phyloP scores from a whole-genome alignment of 1,139 yeast species.

The Hansenula anomala region DNA sequence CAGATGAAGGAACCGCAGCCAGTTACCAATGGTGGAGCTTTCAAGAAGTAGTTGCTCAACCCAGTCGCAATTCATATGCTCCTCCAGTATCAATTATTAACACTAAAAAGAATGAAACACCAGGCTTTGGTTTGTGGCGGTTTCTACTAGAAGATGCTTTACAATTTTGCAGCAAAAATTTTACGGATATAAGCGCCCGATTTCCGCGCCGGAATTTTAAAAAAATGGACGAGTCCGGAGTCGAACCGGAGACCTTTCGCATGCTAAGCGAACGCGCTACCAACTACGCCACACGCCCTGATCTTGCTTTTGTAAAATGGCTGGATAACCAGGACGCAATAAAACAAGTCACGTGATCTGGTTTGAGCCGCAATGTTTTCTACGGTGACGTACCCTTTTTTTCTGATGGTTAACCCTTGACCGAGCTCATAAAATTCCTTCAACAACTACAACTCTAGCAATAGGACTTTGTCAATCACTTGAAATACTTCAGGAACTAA shows the following conservation, averaged over 20 bases:
- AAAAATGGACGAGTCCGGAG: constrained; percentile 76
- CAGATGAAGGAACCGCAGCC: too few species aligned
- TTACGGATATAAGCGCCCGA: too few species aligned
- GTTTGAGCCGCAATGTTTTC: background rate
- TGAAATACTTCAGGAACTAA: too few species aligned
- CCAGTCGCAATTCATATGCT: too few species aligned
- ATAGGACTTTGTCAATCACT: background rate
- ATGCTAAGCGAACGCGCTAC: constrained; percentile 92
- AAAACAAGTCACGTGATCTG: background rate
- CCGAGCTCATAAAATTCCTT: background rate
- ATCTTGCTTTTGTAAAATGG: background rate
- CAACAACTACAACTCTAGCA: background rate
- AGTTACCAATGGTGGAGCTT: too few species aligned
- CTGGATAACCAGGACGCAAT: background rate
- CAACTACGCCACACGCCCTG: constrained; percentile 90
- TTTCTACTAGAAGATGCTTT: too few species aligned
- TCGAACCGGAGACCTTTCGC: constrained; percentile 90
- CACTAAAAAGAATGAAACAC: too few species aligned
- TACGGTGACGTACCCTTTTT: background rate
- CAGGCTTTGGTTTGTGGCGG: too few species aligned
- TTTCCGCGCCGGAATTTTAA: too few species aligned
- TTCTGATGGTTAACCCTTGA: background rate
- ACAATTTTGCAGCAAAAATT: too few species aligned
- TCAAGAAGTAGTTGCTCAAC: too few species aligned
- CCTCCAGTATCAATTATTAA: too few species aligned